Evolutionary conservation across 371 early-diverging fungal species (phyloP), one percentile per base, ranked within the genome.

Genomic region (Lichtheimia ramosa): DNA sequence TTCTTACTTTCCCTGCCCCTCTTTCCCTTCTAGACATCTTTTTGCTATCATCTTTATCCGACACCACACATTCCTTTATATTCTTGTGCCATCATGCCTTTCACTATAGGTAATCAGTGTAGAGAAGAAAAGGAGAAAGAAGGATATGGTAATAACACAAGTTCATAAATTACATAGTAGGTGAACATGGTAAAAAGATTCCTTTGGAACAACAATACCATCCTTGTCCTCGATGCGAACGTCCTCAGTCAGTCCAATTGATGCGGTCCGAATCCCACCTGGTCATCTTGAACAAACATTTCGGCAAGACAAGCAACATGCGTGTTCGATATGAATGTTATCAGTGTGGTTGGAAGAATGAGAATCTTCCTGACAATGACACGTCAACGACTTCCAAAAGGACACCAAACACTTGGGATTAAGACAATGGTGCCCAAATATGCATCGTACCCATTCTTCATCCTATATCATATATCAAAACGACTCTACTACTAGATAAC

Each of bases 171-270:
- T 10, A 43, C 20, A n/a, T 51, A 75, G 75, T 75, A 12, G 72
- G 72, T 27, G 72, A 68, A 14, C 65, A 69, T 40, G 76, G 64
- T 43, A 65, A 65, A 43, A 77, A 74, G 54, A 65, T 78, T 28
- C 56, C 66, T 21, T 53, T 78, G 13, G 78, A 78, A 55, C 72
- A 72, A 23, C 71, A 69, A 55, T 62, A 60, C 43, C 78, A 78
- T 49, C 71, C 66, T 27, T 78, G 78, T 40, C 78, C 78, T 14
- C 64, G 66, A 12, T 78, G 78, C 52, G 66, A 66, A 16, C 61
- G 57, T 46, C 41, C 56, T n/a, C 34, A 34, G 34, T 64, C 71
- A 14, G 78, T 78, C 8, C 73, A 72, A 52, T 48, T 78, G 14
- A 78, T 75, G 13, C 72, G 78, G 13, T 66, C 58, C 52, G 75